A percentile compares a stretch with the other conserved stretches of the same genome.
Conservation (phyloP, 1,139 yeast species). For the Lodderomyces oxycetoniae region DNA sequence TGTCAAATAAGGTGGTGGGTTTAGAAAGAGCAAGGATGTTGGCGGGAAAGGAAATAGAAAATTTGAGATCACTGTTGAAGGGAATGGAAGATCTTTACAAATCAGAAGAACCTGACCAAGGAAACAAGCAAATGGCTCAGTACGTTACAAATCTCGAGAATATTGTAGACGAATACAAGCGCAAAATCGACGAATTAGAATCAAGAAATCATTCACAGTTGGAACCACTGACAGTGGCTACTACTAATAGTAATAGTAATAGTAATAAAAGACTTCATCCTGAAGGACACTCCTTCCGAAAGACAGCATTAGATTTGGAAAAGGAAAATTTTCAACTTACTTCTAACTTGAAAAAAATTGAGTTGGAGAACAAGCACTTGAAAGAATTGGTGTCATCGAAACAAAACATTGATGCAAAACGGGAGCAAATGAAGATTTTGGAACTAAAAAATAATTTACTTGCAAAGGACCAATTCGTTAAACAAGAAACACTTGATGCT, state of each 20-base stretch:
- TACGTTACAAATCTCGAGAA: slow-evolving; percentile 44
- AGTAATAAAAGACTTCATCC: slow-evolving; percentile 25
- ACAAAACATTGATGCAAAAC: slow-evolving; percentile 24
- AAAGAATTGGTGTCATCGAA: slow-evolving; percentile 31
- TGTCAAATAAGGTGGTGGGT: slow-evolving; percentile 32
- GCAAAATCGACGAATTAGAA: slow-evolving; percentile 45
- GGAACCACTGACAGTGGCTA: slow-evolving; percentile 5
- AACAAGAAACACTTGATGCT: slow-evolving; percentile 47
- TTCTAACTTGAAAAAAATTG: slow-evolving; percentile 34
- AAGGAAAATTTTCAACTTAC: slow-evolving; percentile 39
- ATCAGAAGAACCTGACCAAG: slow-evolving; percentile 15
- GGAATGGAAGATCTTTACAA: slow-evolving; percentile 23
- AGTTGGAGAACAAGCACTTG: slow-evolving; percentile 24
- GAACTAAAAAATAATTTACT: slow-evolving; percentile 69
- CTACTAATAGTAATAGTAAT: slow-evolving; percentile 14
- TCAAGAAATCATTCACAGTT: slow-evolving; percentile 13
- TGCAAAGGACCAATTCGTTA: slow-evolving; percentile 59
- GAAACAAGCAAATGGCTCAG: slow-evolving; percentile 26
- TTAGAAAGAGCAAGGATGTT: slow-evolving; percentile 52
- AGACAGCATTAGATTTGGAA: slow-evolving; percentile 32
- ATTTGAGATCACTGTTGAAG: slow-evolving; percentile 46
- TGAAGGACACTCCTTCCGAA: slow-evolving; percentile 21
- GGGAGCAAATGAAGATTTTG: slow-evolving; percentile 45
- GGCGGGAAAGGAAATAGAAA: slow-evolving; percentile 57
- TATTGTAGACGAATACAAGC: slow-evolving; percentile 54